Evolutionary conservation across 2,329 filamentous ascomycete genomes (phyloP).

Genomic region (Verticillium tricorpus): DNA sequence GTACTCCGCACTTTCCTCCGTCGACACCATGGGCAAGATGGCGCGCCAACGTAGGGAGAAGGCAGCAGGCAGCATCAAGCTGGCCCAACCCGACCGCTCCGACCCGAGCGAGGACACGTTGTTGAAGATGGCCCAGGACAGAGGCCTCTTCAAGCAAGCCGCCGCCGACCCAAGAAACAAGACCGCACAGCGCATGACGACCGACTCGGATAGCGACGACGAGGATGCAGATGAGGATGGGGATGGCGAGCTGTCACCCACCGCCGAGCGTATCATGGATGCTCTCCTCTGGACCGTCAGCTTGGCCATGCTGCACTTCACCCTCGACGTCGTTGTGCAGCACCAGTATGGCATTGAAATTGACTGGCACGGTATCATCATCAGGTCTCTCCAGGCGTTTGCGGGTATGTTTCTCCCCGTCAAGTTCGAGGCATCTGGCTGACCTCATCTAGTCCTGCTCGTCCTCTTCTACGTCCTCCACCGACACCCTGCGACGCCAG

Average conservation of each 20-base stretch:
- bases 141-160: conserved; percentile 51
- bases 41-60: conserved; percentile 46
- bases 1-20: not conserved
- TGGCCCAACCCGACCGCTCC: conserved; percentile 66
- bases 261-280: conserved; percentile 49
- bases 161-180: conserved; percentile 32
- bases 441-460: conserved; percentile 41
- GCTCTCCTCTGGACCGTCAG: conserved; percentile 55
- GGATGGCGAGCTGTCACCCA: conserved; percentile 33
- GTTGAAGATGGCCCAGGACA: conserved; percentile 66
- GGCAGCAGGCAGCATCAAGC: conserved; percentile 48
- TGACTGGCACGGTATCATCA: conserved; percentile 50
- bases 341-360: conserved; percentile 71
- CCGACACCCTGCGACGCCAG: conserved; percentile 43
- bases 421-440: not conserved
- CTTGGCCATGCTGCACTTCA: conserved; percentile 66
- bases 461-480: conserved; percentile 54
- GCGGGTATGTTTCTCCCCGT: conserved; percentile 33
- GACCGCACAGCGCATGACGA: conserved; percentile 14
- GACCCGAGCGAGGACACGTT: conserved; percentile 60
- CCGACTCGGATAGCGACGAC: conserved; percentile 10
- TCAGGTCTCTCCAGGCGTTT: conserved; percentile 48
- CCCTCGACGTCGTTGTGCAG: conserved; percentile 73
- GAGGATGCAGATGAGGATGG: conserved; percentile 20
- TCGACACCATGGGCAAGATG: conserved; percentile 18